Base-by-base conservation (phyloP, 192 early-diverging fungal genomes). In the Paraglomus occultum region DNA sequence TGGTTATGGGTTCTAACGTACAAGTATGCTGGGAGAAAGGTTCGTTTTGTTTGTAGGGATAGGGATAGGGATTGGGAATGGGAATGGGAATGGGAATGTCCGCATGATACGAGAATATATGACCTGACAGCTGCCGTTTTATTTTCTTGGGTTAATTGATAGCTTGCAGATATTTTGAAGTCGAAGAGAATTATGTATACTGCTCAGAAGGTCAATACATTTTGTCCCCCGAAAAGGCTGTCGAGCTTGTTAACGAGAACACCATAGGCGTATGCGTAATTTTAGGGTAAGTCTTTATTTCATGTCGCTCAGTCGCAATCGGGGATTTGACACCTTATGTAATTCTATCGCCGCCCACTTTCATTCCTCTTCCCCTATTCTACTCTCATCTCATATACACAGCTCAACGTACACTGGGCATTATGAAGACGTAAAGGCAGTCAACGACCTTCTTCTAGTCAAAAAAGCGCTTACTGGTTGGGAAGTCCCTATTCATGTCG, bases 401-500 rank as follows among this genome's bases (percentile, higher is more conserved):
- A 45, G 55, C 22, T 20, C 63, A 11, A 57, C 59, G 58, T 94
- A 88, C 73, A 94, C 91, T 4, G 91, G 91, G 49, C 91, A 93
- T 74, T 94, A 88, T 77, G 93, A 94, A 74, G 82, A 90, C 69
- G 91, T 89, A 1, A 74, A 79, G 18, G 75, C 75, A 22, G 83
- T 93, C 74, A 82, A 85, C 20, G 69, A 82, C 12, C 75, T 88
- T 40, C 75, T 94, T 31, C 84, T 88, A 42, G 76, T 75, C 51
- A 85, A 89, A 60, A 73, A 88, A 58, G 66, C 68, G 42, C 79
- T 87, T 8, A 90, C 71, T 39, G 91, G 88, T 5, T 80, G 80
- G 72, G 87, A 90, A 39, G 76, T 94, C 50, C 86, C 88, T 6
- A 93, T 94, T 71, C 93, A 94, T 74, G 86, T 94, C 50, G 93